These are phyloP conservation scores for Terfezia claveryi DNA, from an alignment of 495 filamentous ascomycete genomes.

Conservation along the genomic window DNA sequence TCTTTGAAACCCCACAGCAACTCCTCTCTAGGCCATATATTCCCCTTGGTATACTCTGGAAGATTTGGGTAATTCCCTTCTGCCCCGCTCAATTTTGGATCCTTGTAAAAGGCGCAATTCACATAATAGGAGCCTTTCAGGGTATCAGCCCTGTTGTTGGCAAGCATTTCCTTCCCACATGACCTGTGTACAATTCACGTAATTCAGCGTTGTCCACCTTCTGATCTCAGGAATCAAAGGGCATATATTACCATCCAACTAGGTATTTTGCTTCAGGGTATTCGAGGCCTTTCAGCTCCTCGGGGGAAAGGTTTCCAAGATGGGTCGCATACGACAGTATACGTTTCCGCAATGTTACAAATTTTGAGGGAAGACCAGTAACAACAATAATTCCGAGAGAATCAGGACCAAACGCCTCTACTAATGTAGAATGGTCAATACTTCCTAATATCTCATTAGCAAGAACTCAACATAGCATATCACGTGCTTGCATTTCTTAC, in stretches of 20 bases:
- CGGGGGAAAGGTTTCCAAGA: slow-evolving; percentile 55
- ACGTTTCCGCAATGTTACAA: slow-evolving; percentile 40
- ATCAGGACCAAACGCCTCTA: slow-evolving; percentile 71
- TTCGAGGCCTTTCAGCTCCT: slow-evolving; percentile 46
- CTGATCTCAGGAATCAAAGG: background rate
- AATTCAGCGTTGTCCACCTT: no score
- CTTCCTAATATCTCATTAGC: no score
- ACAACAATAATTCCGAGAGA: slow-evolving; percentile 89
- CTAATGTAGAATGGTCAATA: slow-evolving; percentile 49
- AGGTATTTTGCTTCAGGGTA: slow-evolving; percentile 39
- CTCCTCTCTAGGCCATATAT: slow-evolving; percentile 58
- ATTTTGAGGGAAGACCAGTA: slow-evolving; percentile 53
- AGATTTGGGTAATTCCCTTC: slow-evolving; percentile 26
- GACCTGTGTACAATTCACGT: slow-evolving; percentile 37
- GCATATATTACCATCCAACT: slow-evolving; percentile 30
- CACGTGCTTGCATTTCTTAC: no score
- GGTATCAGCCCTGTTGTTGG: slow-evolving; percentile 70
- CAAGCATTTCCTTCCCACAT: slow-evolving; percentile 81
- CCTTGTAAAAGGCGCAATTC: slow-evolving; percentile 83
- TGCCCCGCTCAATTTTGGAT: slow-evolving; percentile 36
- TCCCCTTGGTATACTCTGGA: slow-evolving; percentile 44
- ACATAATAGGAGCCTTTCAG: slow-evolving; percentile 92
- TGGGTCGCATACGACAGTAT: slow-evolving; percentile 75
- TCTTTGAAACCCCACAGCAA: slow-evolving; percentile 49
- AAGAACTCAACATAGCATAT: no score